phyloP scores from a whole-genome alignment of 208 protist genomes.

The Wallacemonas sp. region DNA sequence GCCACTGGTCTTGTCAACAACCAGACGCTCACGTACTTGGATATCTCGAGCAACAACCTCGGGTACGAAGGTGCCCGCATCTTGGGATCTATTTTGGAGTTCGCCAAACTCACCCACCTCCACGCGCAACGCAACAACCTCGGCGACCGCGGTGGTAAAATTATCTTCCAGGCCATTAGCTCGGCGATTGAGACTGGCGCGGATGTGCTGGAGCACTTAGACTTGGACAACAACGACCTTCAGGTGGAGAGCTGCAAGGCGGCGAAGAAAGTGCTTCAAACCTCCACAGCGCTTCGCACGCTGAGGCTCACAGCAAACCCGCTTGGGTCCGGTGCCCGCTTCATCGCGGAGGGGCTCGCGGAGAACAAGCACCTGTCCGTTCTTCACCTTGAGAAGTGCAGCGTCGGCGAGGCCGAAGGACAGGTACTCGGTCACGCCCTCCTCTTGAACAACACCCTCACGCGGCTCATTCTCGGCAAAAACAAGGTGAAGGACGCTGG shows the following conservation, averaged over 20 bases:
- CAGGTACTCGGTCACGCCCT: constrained; percentile 59
- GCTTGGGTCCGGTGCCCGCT: constrained; percentile 43
- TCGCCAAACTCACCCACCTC: constrained; percentile 51
- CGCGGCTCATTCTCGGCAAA: constrained; percentile 67
- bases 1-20: constrained; percentile 66
- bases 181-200: constrained; percentile 52
- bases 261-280: constrained; percentile 46
- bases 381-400: constrained; percentile 59
- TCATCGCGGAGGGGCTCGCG: constrained; percentile 62
- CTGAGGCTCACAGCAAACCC: constrained; percentile 65
- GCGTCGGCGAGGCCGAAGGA: constrained; percentile 54
- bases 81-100: constrained; percentile 63
- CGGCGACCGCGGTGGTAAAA: constrained; percentile 63
- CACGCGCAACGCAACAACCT: constrained; percentile 74
- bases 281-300: constrained; percentile 39
- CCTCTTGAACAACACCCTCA: constrained; percentile 48
- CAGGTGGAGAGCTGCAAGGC: constrained; percentile 48
- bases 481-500: constrained; percentile 88
- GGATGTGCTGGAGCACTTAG: constrained; percentile 61
- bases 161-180: constrained; percentile 59
- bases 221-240: constrained; percentile 75
- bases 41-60: constrained; percentile 89
- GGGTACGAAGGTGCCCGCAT: constrained; percentile 62
- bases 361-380: constrained; percentile 68
- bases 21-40: constrained; percentile 73